Evolutionary conservation across 768 basidiomycete genomes (phyloP).

Genomic region (Pisolithus sp.): DNA sequence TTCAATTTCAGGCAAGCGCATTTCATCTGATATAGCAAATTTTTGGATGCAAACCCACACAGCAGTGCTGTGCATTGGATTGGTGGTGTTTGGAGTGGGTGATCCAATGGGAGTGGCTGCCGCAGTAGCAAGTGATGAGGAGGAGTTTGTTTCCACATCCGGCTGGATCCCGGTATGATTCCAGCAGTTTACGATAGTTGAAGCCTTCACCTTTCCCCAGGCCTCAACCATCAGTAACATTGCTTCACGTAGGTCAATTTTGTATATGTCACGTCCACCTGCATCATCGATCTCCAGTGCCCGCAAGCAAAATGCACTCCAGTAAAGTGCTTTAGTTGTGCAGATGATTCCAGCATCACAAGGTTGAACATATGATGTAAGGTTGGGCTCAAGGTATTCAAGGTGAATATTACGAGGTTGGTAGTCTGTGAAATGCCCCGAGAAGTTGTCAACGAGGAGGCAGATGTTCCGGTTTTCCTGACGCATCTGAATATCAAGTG

Average conservation of each 20-base stretch:
- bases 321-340: conserved; percentile 21
- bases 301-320: neutral
- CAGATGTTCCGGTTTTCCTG: conserved; percentile 7
- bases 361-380: neutral
- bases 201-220: conserved; percentile 22
- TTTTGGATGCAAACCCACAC: neutral
- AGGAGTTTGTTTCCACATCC: neutral
- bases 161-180: conserved; percentile 4
- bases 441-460: conserved; percentile 5
- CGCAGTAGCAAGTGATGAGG: neutral
- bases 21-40: neutral
- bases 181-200: conserved; percentile 14
- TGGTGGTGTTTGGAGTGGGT: neutral
- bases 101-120: neutral
- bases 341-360: conserved; percentile 3
- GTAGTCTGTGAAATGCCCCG: conserved; percentile 1
- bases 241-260: conserved; percentile 28
- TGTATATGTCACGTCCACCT: conserved; percentile 30
- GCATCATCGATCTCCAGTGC: conserved; percentile 28
- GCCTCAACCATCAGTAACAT: conserved; percentile 27
- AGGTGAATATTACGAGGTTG: conserved; percentile 2
- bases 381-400: neutral
- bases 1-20: conserved; percentile 9
- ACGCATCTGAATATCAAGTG: conserved; percentile 11
- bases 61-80: neutral